phyloP scores from a whole-genome alignment of 129 eudicot genomes.

The Flaveria linearis region DNA sequence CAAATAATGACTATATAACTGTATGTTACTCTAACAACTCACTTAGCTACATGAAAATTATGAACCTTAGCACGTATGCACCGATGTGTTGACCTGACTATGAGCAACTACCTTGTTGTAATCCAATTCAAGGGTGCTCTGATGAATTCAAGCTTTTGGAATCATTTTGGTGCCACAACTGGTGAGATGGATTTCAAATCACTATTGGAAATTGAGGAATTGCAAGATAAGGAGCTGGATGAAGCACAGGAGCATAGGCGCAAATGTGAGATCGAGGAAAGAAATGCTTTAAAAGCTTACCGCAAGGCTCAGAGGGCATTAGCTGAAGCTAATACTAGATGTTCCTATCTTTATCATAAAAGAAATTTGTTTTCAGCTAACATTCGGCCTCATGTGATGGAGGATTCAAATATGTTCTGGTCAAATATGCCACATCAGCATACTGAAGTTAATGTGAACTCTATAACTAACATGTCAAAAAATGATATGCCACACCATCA shows the following conservation, averaged over 20 bases:
- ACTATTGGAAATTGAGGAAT: conserved; percentile 58
- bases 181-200: conserved; percentile 49
- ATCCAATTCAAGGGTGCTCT: conserved; percentile 39
- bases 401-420: conserved; percentile 49
- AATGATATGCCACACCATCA: conserved; percentile 36
- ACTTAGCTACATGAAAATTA: conserved; percentile 13
- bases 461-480: conserved; percentile 36
- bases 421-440: conserved; percentile 40
- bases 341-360: conserved; percentile 54
- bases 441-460: conserved; percentile 36
- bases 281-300: conserved; percentile 64
- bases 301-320: conserved; percentile 71
- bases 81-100: conserved; percentile 21
- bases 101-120: conserved; percentile 21
- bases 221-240: conserved; percentile 71
- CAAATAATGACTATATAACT: background rate
- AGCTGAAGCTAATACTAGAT: conserved; percentile 71
- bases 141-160: conserved; percentile 46
- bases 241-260: conserved; percentile 74
- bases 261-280: conserved; percentile 72
- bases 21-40: conserved; percentile 5
- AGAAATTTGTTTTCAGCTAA: conserved; percentile 61
- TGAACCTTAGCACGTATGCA: conserved; percentile 12
- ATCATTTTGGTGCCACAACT: conserved; percentile 34
- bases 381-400: conserved; percentile 50